A percentile compares a stretch with the other conserved stretches of the same genome.
Evolutionary conservation across 768 basidiomycete species (phyloP).

Genomic region (Naganishia kalamii): DNA sequence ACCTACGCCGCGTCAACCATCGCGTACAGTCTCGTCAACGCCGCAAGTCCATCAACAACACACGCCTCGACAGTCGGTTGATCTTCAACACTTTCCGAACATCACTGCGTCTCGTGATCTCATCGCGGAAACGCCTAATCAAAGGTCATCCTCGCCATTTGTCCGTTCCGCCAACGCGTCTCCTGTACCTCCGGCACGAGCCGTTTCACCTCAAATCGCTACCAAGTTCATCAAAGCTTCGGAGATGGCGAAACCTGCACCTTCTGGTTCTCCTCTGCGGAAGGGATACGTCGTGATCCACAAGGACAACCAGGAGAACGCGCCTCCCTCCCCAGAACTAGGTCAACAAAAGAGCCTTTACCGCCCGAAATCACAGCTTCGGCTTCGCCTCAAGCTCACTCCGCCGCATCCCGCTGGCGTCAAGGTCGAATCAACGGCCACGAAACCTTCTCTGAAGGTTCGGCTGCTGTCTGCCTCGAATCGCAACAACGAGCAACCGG

Average conservation of each 20-base stretch:
- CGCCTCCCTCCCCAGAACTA: neutral
- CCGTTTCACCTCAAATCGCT: neutral
- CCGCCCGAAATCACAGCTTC: conserved; percentile 40
- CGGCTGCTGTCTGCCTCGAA: neutral
- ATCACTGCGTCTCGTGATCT: too few relatives aligned
- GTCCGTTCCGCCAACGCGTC: neutral
- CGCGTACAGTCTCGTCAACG: too few relatives aligned
- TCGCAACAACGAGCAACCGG: conserved; percentile 5
- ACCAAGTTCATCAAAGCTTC: neutral
- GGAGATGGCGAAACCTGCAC: neutral
- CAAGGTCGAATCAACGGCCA: neutral
- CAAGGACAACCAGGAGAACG: neutral
- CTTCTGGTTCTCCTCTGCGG: neutral
- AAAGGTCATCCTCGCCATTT: neutral
- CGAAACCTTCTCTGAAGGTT: conserved; percentile 7
- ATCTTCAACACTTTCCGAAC: too few relatives aligned
- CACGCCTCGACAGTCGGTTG: too few relatives aligned
- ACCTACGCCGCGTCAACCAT: too few relatives aligned
- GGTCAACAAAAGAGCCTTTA: conserved; percentile 25
- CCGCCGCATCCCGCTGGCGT: conserved; percentile 33
- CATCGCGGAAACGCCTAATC: too few relatives aligned
- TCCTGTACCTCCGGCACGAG: neutral
- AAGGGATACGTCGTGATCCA: neutral
- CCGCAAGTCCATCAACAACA: too few relatives aligned
- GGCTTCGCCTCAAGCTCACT: conserved; percentile 40